Percentiles rank a stretch among this genome's conserved stretches.
These are phyloP conservation scores for Candida tallmaniae DNA, from an alignment of 805 yeast genomes.

Conservation along the genomic window DNA sequence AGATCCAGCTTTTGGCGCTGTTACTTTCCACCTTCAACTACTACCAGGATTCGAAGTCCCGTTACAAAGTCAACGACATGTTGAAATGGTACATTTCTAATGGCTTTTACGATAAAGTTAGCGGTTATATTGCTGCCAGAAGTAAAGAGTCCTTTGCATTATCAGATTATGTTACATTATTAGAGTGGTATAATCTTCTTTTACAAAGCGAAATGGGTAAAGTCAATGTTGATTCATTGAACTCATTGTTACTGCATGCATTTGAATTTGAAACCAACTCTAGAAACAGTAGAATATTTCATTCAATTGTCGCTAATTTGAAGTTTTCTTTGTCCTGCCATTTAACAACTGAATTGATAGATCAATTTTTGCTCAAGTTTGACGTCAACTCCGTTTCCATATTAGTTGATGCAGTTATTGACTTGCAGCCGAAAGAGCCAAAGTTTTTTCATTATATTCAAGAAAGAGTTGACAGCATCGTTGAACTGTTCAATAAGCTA, in stretches of 20 bases:
- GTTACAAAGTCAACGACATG: conserved; percentile 36
- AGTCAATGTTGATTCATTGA: not conserved
- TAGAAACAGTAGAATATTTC: conserved; percentile 14
- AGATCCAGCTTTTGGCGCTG: not conserved
- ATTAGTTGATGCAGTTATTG: conserved; percentile 7
- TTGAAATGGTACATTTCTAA: conserved; percentile 16
- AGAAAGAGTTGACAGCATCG: not conserved
- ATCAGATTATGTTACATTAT: conserved; percentile 49
- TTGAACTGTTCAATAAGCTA: conserved; percentile 3
- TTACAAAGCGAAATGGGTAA: not conserved
- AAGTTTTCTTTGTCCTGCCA: conserved; percentile 12
- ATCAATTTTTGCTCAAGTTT: conserved; percentile 4
- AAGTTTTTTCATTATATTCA: conserved; percentile 6
- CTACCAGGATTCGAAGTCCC: conserved; percentile 49
- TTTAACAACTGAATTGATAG: conserved; percentile 4
- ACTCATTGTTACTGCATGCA: not conserved
- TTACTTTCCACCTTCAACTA: conserved; percentile 31
- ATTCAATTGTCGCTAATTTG: conserved; percentile 27
- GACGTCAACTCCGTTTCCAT: conserved; percentile 9
- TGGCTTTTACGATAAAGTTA: not conserved
- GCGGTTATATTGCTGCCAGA: not conserved
- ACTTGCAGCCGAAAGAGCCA: conserved; percentile 13
- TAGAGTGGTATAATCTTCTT: conserved; percentile 43
- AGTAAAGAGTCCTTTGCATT: not conserved
- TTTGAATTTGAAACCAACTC: not conserved